Conservation (phyloP, 257 asterid species). For the Scutellaria minor region DNA sequence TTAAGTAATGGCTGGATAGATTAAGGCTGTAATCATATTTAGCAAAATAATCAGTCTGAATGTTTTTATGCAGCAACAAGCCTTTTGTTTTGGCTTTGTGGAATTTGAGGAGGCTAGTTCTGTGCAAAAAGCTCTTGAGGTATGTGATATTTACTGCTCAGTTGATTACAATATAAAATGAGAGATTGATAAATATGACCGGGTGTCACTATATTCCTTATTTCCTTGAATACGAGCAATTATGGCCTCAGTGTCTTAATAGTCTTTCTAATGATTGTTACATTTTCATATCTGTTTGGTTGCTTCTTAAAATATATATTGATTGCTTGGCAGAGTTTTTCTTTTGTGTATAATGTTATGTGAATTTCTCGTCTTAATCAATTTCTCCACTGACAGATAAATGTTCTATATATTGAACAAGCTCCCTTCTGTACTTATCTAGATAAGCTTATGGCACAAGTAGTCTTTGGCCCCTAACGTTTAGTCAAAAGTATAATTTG, state of each 20-base stretch:
- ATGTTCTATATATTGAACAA: too few relatives aligned
- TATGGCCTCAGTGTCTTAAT: not conserved
- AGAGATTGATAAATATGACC: not conserved
- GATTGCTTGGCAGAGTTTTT: too few relatives aligned
- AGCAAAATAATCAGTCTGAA: constrained; percentile 19
- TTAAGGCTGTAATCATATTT: not conserved
- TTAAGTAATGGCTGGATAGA: not conserved
- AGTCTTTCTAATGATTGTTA: not conserved
- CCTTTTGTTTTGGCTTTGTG: constrained; percentile 76
- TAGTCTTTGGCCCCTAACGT: too few relatives aligned
- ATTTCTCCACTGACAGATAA: too few relatives aligned
- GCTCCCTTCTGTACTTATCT: too few relatives aligned
- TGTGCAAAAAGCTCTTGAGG: constrained; percentile 71
- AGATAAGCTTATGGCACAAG: too few relatives aligned
- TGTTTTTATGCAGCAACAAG: constrained; percentile 53
- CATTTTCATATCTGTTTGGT: too few relatives aligned
- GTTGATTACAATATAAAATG: not conserved
- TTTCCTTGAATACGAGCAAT: not conserved
- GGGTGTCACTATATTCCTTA: not conserved
- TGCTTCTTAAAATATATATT: too few relatives aligned
- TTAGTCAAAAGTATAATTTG: too few relatives aligned
- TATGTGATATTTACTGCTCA: constrained; percentile 38
- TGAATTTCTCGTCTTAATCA: too few relatives aligned
- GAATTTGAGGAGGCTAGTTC: constrained; percentile 74
- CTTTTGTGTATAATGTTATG: too few relatives aligned